Base-by-base conservation (phyloP, 345 rosid genomes). In the Corchorus olitorius region DNA sequence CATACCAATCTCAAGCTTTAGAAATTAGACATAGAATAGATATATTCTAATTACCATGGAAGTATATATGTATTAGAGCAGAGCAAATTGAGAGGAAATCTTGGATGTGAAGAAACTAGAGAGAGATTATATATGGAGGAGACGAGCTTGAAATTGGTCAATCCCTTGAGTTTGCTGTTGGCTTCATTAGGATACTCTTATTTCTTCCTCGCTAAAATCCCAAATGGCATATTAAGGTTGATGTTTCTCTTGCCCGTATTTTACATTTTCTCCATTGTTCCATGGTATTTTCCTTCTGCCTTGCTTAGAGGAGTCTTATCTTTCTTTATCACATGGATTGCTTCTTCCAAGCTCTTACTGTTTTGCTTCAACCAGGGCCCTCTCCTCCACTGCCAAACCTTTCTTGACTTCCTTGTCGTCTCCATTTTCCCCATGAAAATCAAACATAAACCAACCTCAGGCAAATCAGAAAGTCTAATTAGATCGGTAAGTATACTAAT, bases 331-430 rank as follows among this genome's bases (percentile, higher is more conserved):
- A 74, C 76, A 41, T 81, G 84, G 84, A 77, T 81, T 27, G 22
- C 81, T 35, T 81, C 84, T 53, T 81, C 78, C 78, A 81, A 77
- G 62, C 78, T 81, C 50, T 59, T 81, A 34, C 80, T 74, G 78
- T 74, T 77, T 41, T 67, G 76, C 53, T 77, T 74, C 73, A 8
- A 69, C 54, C 56, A 55, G 22, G 81, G 76, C 33, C 84, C 78
- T 65, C 73, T 81, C 22, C 0, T 37, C 4, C 35, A 37, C 62
- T 14, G 37, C 73, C 27, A 41, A 37, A 58, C 37, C 68, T 74
- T 16, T 59, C 0, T 52, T 17, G 79, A 77, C 45, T 81, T 81
- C 11, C 11, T 63, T 12, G 43, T 49, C 1, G 6, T 77, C 33
- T 19, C 81, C 34, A 10, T 77, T 46, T 41, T 77, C 11, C 84